Base-by-base conservation (phyloP, 805 yeast species). In the Wickerhamiella sergipiensis region DNA sequence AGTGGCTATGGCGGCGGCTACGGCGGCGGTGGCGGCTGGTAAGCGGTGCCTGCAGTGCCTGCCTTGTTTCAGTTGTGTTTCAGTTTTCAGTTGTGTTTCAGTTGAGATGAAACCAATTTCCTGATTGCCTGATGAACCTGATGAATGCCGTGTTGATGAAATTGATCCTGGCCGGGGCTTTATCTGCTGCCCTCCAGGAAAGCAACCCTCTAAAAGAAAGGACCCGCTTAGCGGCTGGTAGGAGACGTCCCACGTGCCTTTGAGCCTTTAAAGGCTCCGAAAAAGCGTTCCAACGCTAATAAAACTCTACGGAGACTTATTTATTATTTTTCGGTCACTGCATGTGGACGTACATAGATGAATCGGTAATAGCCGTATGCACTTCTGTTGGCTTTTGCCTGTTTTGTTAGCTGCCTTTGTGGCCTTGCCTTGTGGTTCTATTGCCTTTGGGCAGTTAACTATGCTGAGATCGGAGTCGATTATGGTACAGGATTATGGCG, bases 21-120 rank as follows among this genome's bases (percentile, higher is more conserved):
- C 46, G 59, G 62, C 47, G 50, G 54, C 42, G 63, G 64, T 49
- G 58, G 58, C 55, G 66, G 65, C 58, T 59, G 60, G 47, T 49
- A 49, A 36, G 47, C 6, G 7, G n/a, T 33, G n/a, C n/a, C n/a
- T n/a, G n/a, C n/a, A n/a, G n/a, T n/a, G n/a, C 39, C n/a, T 15
- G 39, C 18, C n/a, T 33, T 33, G 18, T 13, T 33, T 6, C n/a
- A 33, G n/a, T 33, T 33, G 18, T 13, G n/a, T 6, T 10, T 33
- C n/a, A n/a, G n/a, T n/a, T n/a, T n/a, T n/a, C n/a, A n/a, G n/a
- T n/a, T n/a, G n/a, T n/a, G n/a, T n/a, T n/a, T n/a, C n/a, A n/a
- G n/a, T n/a, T n/a, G n/a, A n/a, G n/a, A n/a, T n/a, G n/a, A n/a
- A n/a, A n/a, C n/a, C n/a, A n/a, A n/a, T n/a, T n/a, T n/a, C n/a